phyloP scores from a whole-genome alignment of 2,329 filamentous ascomycete genomes.

The Stagonosporopsis chrysanthemi region DNA sequence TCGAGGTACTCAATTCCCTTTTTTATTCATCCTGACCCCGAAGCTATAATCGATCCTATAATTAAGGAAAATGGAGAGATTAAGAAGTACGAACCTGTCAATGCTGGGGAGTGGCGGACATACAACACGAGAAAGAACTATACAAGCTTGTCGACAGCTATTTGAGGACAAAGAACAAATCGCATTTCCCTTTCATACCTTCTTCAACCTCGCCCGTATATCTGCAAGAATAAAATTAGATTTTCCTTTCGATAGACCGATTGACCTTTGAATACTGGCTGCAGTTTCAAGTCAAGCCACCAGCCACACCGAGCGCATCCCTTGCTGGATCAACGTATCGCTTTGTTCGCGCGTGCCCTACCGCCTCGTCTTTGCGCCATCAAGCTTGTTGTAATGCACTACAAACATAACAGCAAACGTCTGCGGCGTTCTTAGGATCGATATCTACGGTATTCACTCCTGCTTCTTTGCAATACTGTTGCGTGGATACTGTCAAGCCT shows the following conservation, averaged over 20 bases:
- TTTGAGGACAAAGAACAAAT: neutral
- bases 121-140: slow-evolving; percentile 46
- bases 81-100: slow-evolving; percentile 49
- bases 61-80: slow-evolving; percentile 42
- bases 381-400: neutral
- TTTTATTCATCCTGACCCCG: slow-evolving; percentile 49
- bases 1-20: slow-evolving; percentile 51
- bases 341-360: slow-evolving; percentile 27
- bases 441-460: neutral
- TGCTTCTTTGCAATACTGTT: neutral
- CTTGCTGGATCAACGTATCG: slow-evolving; percentile 11
- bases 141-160: neutral
- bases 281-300: slow-evolving; percentile 13
- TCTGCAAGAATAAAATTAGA: slow-evolving; percentile 1
- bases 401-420: neutral
- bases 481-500: neutral
- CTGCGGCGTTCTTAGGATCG: neutral
- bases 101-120: slow-evolving; percentile 45
- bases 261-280: slow-evolving; percentile 1
- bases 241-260: neutral
- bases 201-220: neutral
- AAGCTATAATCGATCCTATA: slow-evolving; percentile 46
- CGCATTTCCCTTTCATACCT: neutral
- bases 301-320: slow-evolving; percentile 9
- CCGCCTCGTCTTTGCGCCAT: slow-evolving; percentile 14